Conservation (phyloP, 768 basidiomycete species). For the Phylloporus rhodoxanthus region DNA sequence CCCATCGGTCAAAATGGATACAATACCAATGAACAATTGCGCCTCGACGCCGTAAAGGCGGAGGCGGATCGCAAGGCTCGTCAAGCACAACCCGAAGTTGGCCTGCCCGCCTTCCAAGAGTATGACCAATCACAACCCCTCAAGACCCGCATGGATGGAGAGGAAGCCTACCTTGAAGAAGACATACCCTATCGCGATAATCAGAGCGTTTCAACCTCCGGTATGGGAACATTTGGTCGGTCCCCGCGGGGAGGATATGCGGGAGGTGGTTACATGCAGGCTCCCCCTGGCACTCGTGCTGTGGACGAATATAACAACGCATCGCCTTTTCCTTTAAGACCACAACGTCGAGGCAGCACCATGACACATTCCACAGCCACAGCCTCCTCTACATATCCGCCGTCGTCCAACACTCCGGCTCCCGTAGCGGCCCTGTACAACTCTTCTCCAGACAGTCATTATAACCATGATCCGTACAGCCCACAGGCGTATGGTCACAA, state of each 20-base stretch:
- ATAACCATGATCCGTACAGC: constrained; percentile 25
- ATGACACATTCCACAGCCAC: constrained; percentile 39
- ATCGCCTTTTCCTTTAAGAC: constrained; percentile 41
- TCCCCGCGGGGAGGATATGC: constrained; percentile 32
- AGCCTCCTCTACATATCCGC: constrained; percentile 33
- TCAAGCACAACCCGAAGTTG: constrained; percentile 53
- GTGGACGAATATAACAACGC: constrained; percentile 69
- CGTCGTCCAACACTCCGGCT: constrained; percentile 25
- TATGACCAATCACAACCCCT: constrained; percentile 57
- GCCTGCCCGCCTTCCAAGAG: constrained; percentile 73
- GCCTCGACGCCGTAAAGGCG: constrained; percentile 80
- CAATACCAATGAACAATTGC: constrained; percentile 52
- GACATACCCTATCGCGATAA: constrained; percentile 33
- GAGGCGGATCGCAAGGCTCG: constrained; percentile 78
- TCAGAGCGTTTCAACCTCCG: constrained; percentile 20
- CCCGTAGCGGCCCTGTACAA: constrained; percentile 17
- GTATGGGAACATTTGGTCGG: constrained; percentile 29
- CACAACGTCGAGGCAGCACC: constrained; percentile 36
- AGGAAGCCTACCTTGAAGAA: constrained; percentile 53
- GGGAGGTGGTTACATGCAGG: constrained; percentile 62
- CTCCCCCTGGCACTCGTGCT: constrained; percentile 57
- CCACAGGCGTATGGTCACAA: constrained; percentile 47
- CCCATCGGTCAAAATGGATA: constrained; percentile 31
- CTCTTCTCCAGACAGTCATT: constrained; percentile 15
- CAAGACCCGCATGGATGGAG: constrained; percentile 51